A percentile compares a stretch with the other conserved stretches of the same genome.
These are phyloP conservation scores for Fraxinus pennsylvanica DNA, from an alignment of 257 asterid genomes.

Conservation along the genomic window DNA sequence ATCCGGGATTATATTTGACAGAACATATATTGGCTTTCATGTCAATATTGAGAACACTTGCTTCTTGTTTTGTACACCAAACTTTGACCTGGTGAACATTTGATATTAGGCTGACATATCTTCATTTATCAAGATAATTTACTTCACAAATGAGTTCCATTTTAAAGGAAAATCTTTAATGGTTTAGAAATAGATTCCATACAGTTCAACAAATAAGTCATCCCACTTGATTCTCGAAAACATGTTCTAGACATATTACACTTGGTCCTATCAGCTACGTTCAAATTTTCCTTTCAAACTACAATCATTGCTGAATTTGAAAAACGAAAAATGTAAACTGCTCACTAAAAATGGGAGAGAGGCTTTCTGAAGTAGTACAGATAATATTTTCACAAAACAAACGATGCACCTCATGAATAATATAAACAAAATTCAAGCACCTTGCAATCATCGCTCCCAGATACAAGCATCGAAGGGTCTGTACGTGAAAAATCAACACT, in stretches of 20 bases:
- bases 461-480: constrained; percentile 86
- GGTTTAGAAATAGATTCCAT: not conserved
- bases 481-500: constrained; percentile 82
- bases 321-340: not conserved
- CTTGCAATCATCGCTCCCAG: constrained; percentile 96
- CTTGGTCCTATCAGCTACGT: not conserved
- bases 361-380: not conserved
- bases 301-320: not conserved
- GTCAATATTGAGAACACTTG: constrained; percentile 77
- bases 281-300: not conserved
- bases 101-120: constrained; percentile 18
- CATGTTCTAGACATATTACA: not conserved
- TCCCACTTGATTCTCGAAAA: not conserved
- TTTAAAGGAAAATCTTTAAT: not conserved
- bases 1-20: constrained; percentile 89
- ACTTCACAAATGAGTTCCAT: not conserved
- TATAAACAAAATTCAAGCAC: constrained; percentile 30
- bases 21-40: constrained; percentile 94
- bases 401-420: not conserved
- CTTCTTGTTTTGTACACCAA: constrained; percentile 89
- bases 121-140: not conserved
- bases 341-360: not conserved
- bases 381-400: not conserved
- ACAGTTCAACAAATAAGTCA: not conserved
- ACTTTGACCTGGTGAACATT: constrained; percentile 64